Evolutionary conservation across 2,329 filamentous ascomycete species (phyloP).

Genomic region (Conoideocrella luteorostrata): DNA sequence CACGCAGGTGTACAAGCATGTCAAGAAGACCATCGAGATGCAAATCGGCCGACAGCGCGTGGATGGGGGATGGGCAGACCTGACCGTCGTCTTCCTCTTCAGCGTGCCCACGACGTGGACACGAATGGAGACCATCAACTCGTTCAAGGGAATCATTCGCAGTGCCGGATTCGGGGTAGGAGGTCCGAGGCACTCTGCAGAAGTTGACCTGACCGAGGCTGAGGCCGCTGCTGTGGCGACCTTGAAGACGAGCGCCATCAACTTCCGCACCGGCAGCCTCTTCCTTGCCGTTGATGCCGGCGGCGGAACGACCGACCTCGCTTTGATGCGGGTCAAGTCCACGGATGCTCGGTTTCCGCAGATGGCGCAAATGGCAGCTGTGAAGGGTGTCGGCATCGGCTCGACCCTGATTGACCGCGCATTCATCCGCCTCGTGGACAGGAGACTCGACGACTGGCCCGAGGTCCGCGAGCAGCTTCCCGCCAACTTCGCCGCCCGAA

Average conservation of each 20-base stretch:
- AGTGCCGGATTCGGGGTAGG: slow-evolving; percentile 43
- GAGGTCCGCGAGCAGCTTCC: slow-evolving; percentile 29
- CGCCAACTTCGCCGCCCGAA: slow-evolving; percentile 26
- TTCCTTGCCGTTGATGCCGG: slow-evolving; percentile 40
- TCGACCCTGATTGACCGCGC: slow-evolving; percentile 39
- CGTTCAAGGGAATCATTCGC: slow-evolving; percentile 40
- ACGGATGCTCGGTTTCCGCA: slow-evolving; percentile 20
- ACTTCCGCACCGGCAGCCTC: slow-evolving; percentile 30
- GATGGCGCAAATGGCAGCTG: slow-evolving; percentile 28
- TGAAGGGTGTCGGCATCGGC: slow-evolving; percentile 40
- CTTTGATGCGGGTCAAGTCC: slow-evolving; percentile 34
- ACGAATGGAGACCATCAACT: slow-evolving; percentile 41
- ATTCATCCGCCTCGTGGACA: slow-evolving; percentile 32
- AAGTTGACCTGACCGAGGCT: slow-evolving; percentile 40
- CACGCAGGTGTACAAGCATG: slow-evolving; percentile 39
- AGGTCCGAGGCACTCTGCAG: slow-evolving; percentile 29
- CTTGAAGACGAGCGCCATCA: slow-evolving; percentile 34
- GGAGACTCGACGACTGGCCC: slow-evolving; percentile 28
- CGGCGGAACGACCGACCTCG: slow-evolving; percentile 40
- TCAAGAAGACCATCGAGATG: slow-evolving; percentile 37
- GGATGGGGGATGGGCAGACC: slow-evolving; percentile 33
- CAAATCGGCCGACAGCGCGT: slow-evolving; percentile 28
- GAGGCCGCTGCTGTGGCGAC: slow-evolving; percentile 42
- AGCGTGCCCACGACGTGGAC: slow-evolving; percentile 53
- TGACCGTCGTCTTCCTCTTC: slow-evolving; percentile 47